phyloP scores from a whole-genome alignment of 2,329 filamentous ascomycete species.

The Gyromitra esculenta region DNA sequence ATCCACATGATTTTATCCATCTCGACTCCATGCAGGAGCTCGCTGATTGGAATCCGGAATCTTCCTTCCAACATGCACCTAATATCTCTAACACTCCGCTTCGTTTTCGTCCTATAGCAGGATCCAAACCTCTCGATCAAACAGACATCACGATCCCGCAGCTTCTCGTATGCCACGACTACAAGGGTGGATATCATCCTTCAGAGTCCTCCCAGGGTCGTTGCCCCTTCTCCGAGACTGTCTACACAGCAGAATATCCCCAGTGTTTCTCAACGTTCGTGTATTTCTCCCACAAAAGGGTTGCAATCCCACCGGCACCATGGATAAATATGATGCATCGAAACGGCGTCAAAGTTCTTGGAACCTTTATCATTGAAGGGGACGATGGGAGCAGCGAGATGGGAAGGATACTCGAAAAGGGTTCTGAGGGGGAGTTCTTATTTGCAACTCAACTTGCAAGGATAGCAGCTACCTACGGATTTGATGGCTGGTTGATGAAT shows the following conservation, averaged over 20 bases:
- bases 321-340: conserved; percentile 64
- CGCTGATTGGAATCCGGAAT: conserved; percentile 51
- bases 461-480: conserved; percentile 62
- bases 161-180: conserved; percentile 57
- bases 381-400: conserved; percentile 49
- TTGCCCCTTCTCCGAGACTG: conserved; percentile 57
- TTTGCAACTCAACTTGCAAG: conserved; percentile 61
- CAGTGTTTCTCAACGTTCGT: conserved; percentile 63
- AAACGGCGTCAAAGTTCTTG: conserved; percentile 62
- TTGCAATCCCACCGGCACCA: conserved; percentile 62
- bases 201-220: conserved; percentile 61
- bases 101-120: conserved; percentile 24
- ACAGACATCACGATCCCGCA: conserved; percentile 29
- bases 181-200: conserved; percentile 62
- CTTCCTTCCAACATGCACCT: conserved; percentile 39
- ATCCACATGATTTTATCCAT: conserved; percentile 51
- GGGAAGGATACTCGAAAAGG: conserved; percentile 57
- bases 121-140: not conserved
- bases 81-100: conserved; percentile 55
- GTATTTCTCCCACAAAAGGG: conserved; percentile 65
- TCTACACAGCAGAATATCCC: conserved; percentile 63
- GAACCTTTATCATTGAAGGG: conserved; percentile 62
- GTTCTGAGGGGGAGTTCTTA: conserved; percentile 59
- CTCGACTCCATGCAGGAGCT: conserved; percentile 52
- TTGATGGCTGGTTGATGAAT: conserved; percentile 65